Evolutionary conservation across 2,329 filamentous ascomycete species (phyloP).

Genomic region (Coleophoma crateriformis): DNA sequence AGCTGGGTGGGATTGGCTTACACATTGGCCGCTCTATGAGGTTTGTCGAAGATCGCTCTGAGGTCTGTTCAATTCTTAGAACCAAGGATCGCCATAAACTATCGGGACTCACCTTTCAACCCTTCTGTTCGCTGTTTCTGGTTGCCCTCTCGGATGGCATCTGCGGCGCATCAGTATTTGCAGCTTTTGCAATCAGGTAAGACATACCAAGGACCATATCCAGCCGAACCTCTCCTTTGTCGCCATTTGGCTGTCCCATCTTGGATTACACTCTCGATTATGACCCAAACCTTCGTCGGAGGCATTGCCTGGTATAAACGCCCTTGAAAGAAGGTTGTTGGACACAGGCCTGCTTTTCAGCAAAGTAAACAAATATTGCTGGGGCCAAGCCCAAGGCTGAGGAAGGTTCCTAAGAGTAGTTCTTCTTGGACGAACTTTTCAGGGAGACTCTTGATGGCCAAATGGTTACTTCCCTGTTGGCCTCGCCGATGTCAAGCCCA

Average conservation of each 20-base stretch:
- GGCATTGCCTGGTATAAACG: neutral
- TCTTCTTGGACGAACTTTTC: no score
- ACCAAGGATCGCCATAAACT: no score
- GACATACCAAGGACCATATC: constrained; percentile 5
- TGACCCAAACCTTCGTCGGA: no score
- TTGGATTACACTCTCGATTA: neutral
- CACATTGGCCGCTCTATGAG: constrained; percentile 20
- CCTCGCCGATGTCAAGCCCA: no score
- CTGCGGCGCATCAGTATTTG: constrained; percentile 1
- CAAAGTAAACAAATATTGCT: no score
- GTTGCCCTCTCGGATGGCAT: neutral
- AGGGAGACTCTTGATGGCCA: no score
- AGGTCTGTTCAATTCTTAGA: constrained; percentile 13
- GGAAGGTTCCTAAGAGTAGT: no score
- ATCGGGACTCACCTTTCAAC: constrained; percentile 5
- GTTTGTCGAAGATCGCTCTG: constrained; percentile 20
- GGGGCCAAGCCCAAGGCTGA: no score
- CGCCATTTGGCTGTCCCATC: constrained; percentile 1
- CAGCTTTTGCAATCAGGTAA: constrained; percentile 1
- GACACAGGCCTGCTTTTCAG: no score
- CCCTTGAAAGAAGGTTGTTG: no score
- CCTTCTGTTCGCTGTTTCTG: constrained; percentile 6
- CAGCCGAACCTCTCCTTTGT: constrained; percentile 7
- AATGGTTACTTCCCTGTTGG: no score
- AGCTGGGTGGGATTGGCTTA: constrained; percentile 5